Evolutionary conservation across 768 basidiomycete genomes (phyloP), one percentile per base, ranked within the genome.

Genomic region (Tulasnella sp.): DNA sequence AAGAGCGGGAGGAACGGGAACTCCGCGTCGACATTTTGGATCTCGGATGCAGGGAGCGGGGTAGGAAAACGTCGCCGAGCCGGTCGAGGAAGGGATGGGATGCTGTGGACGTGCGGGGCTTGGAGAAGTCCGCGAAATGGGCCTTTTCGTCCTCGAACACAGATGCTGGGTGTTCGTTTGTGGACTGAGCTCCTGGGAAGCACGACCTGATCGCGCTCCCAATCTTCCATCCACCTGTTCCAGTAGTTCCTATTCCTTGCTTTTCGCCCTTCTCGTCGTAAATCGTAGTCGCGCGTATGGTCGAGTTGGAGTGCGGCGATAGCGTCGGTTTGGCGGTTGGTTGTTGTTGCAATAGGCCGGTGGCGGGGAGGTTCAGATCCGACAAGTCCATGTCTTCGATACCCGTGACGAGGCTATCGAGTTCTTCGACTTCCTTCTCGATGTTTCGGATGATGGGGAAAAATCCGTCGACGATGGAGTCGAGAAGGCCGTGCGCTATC

Each of bases 391-490:
- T 69, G 18, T 69, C 28, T 16, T 82, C 81, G 34, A 81, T 60
- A 24, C 80, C 78, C 16, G 82, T 54, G 11, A 96, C 91, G 54
- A 94, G 85, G 18, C 90, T 88, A 83, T 97, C 95, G 77, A 97
- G 92, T 24, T 90, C 90, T 81, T 91, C 89, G 3, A 95, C 92
- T 84, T 97, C 96, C 73, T 88, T 88, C 83, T 95, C 95, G 50
- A 98, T 93, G 80, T 92, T 91, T 82, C 92, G 90, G 80, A 96
- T 87, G 80, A 96, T 89, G 1, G 95, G 95, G 85, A 96, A 96
- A 86, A 97, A 97, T 0, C 94, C 93, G 84, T 98, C 96, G 31
- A 98, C 96, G 77, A 98, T 92, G 1, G 96, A 97, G 84, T 98
- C 97, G 82, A 98, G 87, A 78, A 98, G 89, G 31, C 93, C 94